Evolutionary conservation across 2,329 filamentous ascomycete genomes (phyloP).

Genomic region (Trichoderma sp.): DNA sequence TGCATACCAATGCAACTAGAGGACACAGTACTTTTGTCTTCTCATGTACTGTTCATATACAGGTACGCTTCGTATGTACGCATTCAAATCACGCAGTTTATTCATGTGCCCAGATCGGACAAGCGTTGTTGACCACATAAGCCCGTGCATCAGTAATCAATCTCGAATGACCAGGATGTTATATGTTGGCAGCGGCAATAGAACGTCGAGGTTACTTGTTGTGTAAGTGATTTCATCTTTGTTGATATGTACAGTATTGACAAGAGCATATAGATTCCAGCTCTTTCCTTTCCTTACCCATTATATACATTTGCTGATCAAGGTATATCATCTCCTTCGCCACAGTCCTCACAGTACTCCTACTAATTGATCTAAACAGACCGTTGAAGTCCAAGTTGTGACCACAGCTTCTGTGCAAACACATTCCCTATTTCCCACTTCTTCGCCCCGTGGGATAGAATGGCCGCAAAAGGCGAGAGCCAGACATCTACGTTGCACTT

Average conservation of each 20-base stretch:
- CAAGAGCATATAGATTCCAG: neutral
- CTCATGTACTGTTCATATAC: neutral
- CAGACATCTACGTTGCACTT: slow-evolving; percentile 18
- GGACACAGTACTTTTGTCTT: neutral
- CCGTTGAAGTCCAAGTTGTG: slow-evolving; percentile 5
- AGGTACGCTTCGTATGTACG: neutral
- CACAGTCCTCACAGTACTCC: neutral
- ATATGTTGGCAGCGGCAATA: neutral
- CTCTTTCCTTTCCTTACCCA: neutral
- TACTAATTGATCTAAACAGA: neutral
- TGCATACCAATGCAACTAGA: neutral
- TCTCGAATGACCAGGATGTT: neutral
- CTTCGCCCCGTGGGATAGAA: slow-evolving; percentile 1
- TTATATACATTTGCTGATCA: neutral
- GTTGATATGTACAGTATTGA: neutral
- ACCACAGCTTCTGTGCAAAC: slow-evolving; percentile 22
- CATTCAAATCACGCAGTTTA: no score
- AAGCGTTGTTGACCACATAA: neutral
- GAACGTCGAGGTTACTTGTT: neutral
- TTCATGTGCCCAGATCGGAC: no score
- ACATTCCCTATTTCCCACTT: slow-evolving; percentile 17
- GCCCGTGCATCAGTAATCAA: neutral
- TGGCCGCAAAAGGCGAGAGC: slow-evolving; percentile 20
- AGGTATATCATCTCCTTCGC: neutral
- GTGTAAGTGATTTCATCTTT: neutral